Base-by-base conservation (phyloP, 306 rosid genomes). In the Corylus americana region DNA sequence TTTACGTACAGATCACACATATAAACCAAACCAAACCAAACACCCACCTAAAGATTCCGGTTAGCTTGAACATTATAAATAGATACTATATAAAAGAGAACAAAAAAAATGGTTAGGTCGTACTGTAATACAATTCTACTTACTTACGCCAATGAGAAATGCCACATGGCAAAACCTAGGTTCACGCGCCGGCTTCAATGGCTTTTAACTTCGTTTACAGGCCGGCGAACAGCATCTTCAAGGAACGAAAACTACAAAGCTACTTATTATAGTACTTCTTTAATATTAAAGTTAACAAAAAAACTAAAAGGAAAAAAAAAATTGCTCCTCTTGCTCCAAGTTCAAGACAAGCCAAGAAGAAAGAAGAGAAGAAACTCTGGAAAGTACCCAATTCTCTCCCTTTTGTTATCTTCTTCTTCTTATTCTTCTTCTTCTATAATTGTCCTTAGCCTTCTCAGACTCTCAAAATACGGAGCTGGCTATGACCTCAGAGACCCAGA, bases 101-200 rank as follows among this genome's bases (percentile, higher is more conserved):
- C 3, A 55, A 55, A 14, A 27, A 13, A 44, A 58, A 58, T 5
- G 50, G 39, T 37, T 44, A n/a, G 61, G 22, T 39, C 20, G 20
- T 7, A 31, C 12, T 13, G 20, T 27, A 8, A 16, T 20, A 37
- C 1, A 13, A 13, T 64, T 8, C 44, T 0, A 16, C n/a, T 35
- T 0, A 12, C 3, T 16, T 0, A 12, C 3, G 13, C 11, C 14
- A 7, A 45, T 22, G 4, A 53, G 61, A 22, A 51, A 10, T 53
- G 85, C 82, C 85, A 80, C 74, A 27, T 81, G 88, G 82, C 82
- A 17, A 27, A 14, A 47, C 55, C 66, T 75, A 71, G 79, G 45
- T 54, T n/a, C 71, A 31, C 53, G 79, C 77, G 90, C 87, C 92
- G 87, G 87, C 91, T 83, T 69, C 75, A 29, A 67, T 72, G 90